Base-by-base conservation (phyloP, 345 rosid genomes). In the Limnanthes douglasii region DNA sequence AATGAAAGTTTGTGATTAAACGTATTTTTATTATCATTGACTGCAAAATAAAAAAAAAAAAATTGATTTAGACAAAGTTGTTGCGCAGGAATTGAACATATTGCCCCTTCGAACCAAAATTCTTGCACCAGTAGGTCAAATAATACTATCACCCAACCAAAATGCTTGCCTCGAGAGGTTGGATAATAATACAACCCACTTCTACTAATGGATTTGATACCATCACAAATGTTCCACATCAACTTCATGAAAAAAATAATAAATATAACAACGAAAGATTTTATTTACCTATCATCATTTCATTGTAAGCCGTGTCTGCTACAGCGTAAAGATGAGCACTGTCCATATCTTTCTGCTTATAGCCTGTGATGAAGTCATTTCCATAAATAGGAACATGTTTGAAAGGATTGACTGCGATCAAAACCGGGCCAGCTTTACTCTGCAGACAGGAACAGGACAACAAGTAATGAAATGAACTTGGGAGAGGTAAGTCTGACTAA, bases 351-450 rank as follows among this genome's bases (percentile, higher is more conserved):
- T 75, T 78, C 62, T 71, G 73, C 57, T 53, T 72, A 60, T 78
- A 80, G 32, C 70, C 72, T 27, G 45, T 54, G 37, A 81, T 19
- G 38, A 60, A 37, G 45, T 73, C 68, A 41, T 65, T 55, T 41
- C 88, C 96, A 56, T 72, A 81, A 40, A 80, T 50, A 8, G 61
- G 62, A 18, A 73, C 59, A 39, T 53, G 54, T 70, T 80, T 92
- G 44, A 81, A 78, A 2, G 99, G 99, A 65, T 85, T 92, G 55
- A 92, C 37, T 4, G 94, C 88, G 43, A 92, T 68, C 72, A 85
- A 60, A 22, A 85, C 73, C 22, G 93, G 88, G 27, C 99, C 96
- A 37, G 94, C 96, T 71, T 78, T 85, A 58, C 81, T 85, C 99
- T 92, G 48, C 21, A 34, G 3, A 58, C 25, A 48, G 31, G 55